Percentiles rank a stretch among this genome's conserved stretches.
Conservation (phyloP, 805 yeast genomes). For the Yamadazyma ubonensis region DNA sequence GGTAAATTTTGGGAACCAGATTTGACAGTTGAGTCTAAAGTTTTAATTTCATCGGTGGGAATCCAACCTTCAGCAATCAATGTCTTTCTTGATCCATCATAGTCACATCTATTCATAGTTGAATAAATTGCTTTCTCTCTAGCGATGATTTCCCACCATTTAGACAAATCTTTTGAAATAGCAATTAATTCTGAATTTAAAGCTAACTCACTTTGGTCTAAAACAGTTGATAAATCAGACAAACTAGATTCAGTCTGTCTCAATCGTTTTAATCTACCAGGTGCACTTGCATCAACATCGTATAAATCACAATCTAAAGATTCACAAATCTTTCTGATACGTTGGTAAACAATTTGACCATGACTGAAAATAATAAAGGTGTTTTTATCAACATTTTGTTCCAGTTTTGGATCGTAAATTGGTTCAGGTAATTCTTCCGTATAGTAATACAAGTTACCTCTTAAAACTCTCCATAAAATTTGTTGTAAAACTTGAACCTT, state of each 20-base stretch:
- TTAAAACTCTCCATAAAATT: slow-evolving; percentile 85
- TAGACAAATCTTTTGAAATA: slow-evolving; percentile 68
- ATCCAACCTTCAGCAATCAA: slow-evolving; percentile 97
- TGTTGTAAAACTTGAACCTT: slow-evolving; percentile 72
- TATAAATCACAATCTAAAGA: slow-evolving; percentile 83
- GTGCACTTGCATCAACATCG: slow-evolving; percentile 47
- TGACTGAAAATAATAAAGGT: slow-evolving; percentile 90
- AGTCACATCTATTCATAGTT: slow-evolving; percentile 74
- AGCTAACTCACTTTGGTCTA: slow-evolving; percentile 51
- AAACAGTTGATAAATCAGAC: slow-evolving; percentile 34
- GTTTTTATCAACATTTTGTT: slow-evolving; percentile 63
- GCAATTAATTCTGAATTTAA: slow-evolving; percentile 75
- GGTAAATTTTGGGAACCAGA: slow-evolving; percentile 58
- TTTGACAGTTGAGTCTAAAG: slow-evolving; percentile 65
- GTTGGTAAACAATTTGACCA: slow-evolving; percentile 69
- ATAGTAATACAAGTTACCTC: slow-evolving; percentile 86
- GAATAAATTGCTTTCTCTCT: slow-evolving; percentile 84
- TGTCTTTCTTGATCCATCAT: slow-evolving; percentile 80
- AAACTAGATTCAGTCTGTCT: slow-evolving; percentile 26
- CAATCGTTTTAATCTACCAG: slow-evolving; percentile 31
- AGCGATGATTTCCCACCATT: slow-evolving; percentile 61
- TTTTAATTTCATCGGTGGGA: slow-evolving; percentile 71
- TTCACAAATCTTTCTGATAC: slow-evolving; percentile 81
- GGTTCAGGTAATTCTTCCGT: slow-evolving; percentile 70
- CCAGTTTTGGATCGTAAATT: slow-evolving; percentile 59